Evolutionary conservation across 768 basidiomycete genomes (phyloP).

Genomic region (Atractiella rhizophila): DNA sequence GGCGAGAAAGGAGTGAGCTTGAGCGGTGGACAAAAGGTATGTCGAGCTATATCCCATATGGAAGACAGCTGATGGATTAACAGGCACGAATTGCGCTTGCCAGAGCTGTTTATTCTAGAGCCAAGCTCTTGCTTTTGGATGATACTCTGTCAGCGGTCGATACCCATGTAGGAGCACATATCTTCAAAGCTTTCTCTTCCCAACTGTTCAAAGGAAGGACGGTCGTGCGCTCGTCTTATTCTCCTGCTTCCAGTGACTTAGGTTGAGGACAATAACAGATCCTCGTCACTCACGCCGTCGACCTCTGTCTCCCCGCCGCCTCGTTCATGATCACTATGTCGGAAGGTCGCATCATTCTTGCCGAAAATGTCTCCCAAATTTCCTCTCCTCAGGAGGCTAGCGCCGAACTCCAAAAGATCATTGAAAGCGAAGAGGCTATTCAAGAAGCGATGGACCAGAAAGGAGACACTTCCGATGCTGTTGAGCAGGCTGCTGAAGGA

Average conservation of each 20-base stretch:
- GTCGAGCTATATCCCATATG: background rate
- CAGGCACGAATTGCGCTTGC: constrained; percentile 33
- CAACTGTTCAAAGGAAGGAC: constrained; percentile 55
- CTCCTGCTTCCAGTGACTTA: constrained; percentile 50
- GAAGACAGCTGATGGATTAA: background rate
- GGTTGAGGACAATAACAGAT: constrained; percentile 51
- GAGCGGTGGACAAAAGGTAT: constrained; percentile 12
- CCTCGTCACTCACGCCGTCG: constrained; percentile 81
- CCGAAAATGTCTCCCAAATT: no score
- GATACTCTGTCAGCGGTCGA: constrained; percentile 26
- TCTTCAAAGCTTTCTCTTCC: constrained; percentile 55
- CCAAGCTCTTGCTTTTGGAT: constrained; percentile 45
- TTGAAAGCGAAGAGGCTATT: no score
- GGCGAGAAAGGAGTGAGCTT: constrained; percentile 14
- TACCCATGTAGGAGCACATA: constrained; percentile 56
- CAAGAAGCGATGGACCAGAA: no score
- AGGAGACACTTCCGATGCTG: no score
- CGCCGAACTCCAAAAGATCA: no score
- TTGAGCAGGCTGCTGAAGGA: no score
- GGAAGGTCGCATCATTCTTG: constrained; percentile 1
- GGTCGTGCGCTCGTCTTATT: constrained; percentile 31
- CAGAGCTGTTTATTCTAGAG: constrained; percentile 43
- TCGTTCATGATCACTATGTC: constrained; percentile 10
- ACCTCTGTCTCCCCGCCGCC: constrained; percentile 57
- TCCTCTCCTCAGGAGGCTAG: no score